phyloP scores from a whole-genome alignment of 805 yeast species.

The Teunomyces panamensis region DNA sequence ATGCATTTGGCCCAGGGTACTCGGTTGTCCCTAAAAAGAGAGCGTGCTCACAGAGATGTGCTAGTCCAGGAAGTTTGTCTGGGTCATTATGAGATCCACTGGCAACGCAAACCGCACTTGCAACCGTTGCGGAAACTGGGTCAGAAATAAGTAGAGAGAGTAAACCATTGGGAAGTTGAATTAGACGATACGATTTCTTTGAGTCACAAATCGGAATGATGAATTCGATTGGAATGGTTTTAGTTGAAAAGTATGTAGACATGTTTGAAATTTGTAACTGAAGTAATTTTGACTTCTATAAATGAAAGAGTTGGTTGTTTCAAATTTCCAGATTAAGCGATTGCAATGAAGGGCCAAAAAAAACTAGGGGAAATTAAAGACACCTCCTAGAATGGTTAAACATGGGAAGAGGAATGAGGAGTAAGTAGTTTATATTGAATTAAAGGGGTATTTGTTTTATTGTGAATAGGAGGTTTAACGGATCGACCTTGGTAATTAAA shows the following conservation, averaged over 20 bases:
- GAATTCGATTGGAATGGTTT: conserved; percentile 14
- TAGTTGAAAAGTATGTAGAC: background rate
- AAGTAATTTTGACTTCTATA: background rate
- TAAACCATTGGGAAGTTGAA: conserved; percentile 67
- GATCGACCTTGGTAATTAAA: background rate
- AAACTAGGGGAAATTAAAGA: background rate
- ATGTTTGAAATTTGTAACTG: background rate
- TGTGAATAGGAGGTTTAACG: background rate
- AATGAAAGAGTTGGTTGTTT: background rate
- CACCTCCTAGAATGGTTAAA: too few relatives aligned
- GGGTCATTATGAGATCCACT: conserved; percentile 85
- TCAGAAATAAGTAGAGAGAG: conserved; percentile 71
- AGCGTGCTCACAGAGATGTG: conserved; percentile 87
- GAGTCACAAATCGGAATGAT: conserved; percentile 34
- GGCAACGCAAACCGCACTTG: conserved; percentile 72
- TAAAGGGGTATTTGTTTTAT: too few relatives aligned
- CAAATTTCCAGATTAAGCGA: background rate
- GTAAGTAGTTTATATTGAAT: too few relatives aligned
- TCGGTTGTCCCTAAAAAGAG: conserved; percentile 48
- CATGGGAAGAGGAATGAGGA: too few relatives aligned
- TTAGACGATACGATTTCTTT: conserved; percentile 40
- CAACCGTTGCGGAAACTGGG: conserved; percentile 57
- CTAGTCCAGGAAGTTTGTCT: conserved; percentile 66
- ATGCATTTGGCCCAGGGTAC: conserved; percentile 47
- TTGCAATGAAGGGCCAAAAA: background rate